Evolutionary conservation across 2,329 filamentous ascomycete species (phyloP), one percentile per base, ranked within the genome.

Genomic region (Paraphaeosphaeria sporulosa): DNA sequence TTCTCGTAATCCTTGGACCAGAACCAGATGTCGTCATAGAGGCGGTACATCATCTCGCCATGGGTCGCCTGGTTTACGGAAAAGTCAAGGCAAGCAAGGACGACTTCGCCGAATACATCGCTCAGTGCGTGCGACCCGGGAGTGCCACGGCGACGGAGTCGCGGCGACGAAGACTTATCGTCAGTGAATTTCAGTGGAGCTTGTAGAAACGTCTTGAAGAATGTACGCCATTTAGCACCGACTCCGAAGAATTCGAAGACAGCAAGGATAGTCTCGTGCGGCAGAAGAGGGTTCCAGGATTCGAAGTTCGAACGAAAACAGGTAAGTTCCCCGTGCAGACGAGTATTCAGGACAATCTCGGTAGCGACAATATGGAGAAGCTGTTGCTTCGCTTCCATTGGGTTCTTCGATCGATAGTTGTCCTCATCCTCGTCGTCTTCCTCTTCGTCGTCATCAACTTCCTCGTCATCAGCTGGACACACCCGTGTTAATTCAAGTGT

Each of bases 21-120:
- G 19, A 84, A 77, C 81, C 82, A 85, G 13, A 84, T 64, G 54
- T 85, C 82, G 59, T 85, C 82, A 49, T 83, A 80, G 17, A 84
- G 63, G 1, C 83, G 81, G 60, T 84, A 81, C 0, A 83, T 67
- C 3, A 81, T 69, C 49, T 78, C 71, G 0, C 81, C 79, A 15
- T 68, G 55, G 1, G 81, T 80, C 12, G 73, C 61, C 43, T 79
- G 76, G 52, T 82, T 83, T 19, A 84, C 77, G 0, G 79, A 74
- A 13, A 82, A 71, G 58, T 84, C 82, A 68, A 84, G 71, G 59
- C 81, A 80, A 57, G 83, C 83, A 4, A 84, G 68, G 0, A 83
- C 72, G n/a, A 80, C 64, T 62, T 85, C 82, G 0, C 82, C 81
- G 1, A 81, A 78, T 2, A 83, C 65, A 62, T 84, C 82, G 62